Conservation (phyloP, 2,329 filamentous ascomycete species). For the Aspergillus sp. region DNA sequence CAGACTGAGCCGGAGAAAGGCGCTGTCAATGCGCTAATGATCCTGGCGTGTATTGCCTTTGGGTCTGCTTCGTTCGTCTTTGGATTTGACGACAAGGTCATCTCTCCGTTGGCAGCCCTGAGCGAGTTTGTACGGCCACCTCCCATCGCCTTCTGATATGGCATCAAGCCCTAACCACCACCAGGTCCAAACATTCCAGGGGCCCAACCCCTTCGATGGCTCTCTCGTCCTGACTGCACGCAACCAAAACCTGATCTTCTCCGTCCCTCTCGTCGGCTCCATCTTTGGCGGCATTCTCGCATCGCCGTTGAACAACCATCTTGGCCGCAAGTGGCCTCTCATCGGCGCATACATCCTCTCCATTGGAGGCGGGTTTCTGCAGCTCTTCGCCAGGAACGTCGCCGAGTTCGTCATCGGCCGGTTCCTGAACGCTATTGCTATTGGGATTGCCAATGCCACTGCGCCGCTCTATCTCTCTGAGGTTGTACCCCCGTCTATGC, state of each 20-base stretch:
- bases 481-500: constrained; percentile 33
- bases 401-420: constrained; percentile 35
- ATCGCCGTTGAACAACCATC: constrained; percentile 32
- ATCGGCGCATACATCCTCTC: constrained; percentile 34
- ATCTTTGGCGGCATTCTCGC: constrained; percentile 34
- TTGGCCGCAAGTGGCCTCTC: constrained; percentile 38
- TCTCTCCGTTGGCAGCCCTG: constrained; percentile 32
- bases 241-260: constrained; percentile 38
- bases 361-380: constrained; percentile 34
- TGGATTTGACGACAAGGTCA: constrained; percentile 35
- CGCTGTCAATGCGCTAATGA: constrained; percentile 26
- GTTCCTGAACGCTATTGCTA: constrained; percentile 31
- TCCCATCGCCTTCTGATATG: neutral
- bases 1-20: constrained; percentile 9
- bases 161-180: neutral
- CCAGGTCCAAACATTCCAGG: constrained; percentile 33
- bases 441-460: constrained; percentile 35
- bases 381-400: constrained; percentile 37
- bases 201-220: constrained; percentile 24
- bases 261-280: constrained; percentile 37
- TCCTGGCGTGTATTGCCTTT: constrained; percentile 29
- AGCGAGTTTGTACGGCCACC: constrained; percentile 25
- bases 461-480: constrained; percentile 40
- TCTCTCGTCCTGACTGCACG: constrained; percentile 29
- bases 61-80: constrained; percentile 34